These are phyloP conservation scores for Mycena floridula DNA, from an alignment of 768 basidiomycete species.

Conservation along the genomic window DNA sequence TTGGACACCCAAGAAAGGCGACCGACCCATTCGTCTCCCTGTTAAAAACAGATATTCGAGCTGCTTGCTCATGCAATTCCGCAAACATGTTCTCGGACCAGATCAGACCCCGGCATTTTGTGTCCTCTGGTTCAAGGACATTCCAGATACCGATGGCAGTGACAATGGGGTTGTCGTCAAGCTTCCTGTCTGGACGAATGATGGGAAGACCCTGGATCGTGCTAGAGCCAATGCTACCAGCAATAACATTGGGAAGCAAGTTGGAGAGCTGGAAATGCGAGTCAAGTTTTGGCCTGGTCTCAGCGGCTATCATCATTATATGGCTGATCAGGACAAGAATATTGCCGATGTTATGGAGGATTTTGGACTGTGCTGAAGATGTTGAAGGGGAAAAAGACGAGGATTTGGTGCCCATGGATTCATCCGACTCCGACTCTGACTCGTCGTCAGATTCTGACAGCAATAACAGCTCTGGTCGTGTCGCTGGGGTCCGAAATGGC, in stretches of 20 bases:
- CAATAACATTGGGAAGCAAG: conserved; percentile 17
- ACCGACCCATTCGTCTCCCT: conserved; percentile 26
- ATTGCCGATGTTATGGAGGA: conserved; percentile 36
- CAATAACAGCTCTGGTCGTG: conserved; percentile 4
- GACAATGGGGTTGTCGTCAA: conserved; percentile 6
- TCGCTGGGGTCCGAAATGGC: conserved; percentile 21
- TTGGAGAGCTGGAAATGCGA: conserved; percentile 28
- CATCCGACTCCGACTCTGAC: conserved; percentile 5
- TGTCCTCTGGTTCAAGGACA: conserved; percentile 37
- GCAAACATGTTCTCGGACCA: conserved; percentile 24
- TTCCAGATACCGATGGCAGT: conserved; percentile 24
- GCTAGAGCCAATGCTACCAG: conserved; percentile 12
- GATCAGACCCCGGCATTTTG: conserved; percentile 30
- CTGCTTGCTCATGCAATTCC: conserved; percentile 32
- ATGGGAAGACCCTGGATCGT: conserved; percentile 10
- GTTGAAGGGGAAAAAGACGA: conserved; percentile 20
- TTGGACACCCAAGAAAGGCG: conserved; percentile 25
- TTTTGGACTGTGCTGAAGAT: conserved; percentile 35
- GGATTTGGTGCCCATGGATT: conserved; percentile 14
- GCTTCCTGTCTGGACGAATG: conserved; percentile 10
- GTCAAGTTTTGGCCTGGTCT: conserved; percentile 35
- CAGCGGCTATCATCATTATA: conserved; percentile 33
- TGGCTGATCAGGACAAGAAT: conserved; percentile 27
- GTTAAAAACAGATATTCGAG: conserved; percentile 35
- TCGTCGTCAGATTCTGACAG: conserved; percentile 18